phyloP scores from a whole-genome alignment of 1,284 basidiomycete genomes.

The Cyathus pygmaeus region DNA sequence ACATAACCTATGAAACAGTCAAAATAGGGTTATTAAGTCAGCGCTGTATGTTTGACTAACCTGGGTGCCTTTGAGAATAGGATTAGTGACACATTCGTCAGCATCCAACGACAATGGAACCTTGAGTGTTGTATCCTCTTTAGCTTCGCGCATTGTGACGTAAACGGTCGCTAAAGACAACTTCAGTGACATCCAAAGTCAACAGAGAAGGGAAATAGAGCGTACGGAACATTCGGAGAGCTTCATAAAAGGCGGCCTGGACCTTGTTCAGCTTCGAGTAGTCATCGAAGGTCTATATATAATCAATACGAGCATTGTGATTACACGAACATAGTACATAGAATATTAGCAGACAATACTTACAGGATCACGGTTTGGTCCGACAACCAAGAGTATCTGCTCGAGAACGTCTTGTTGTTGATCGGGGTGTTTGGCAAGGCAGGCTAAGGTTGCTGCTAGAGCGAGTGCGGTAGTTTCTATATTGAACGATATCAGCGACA shows the following conservation, averaged over 20 bases:
- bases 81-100: constrained; percentile 34
- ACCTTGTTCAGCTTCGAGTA: constrained; percentile 57
- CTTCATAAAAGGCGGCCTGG: constrained; percentile 55
- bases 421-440: constrained; percentile 52
- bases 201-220: constrained; percentile 11
- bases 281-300: constrained; percentile 51
- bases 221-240: constrained; percentile 57
- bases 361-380: constrained; percentile 52
- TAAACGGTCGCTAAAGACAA: constrained; percentile 34
- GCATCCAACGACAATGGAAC: constrained; percentile 39
- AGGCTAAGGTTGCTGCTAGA: constrained; percentile 58
- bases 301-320: no score
- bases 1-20: constrained; percentile 38
- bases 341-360: no score
- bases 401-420: constrained; percentile 60
- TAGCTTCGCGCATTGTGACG: constrained; percentile 39
- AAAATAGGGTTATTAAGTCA: neutral
- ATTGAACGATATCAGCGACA: neutral
- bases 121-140: constrained; percentile 38
- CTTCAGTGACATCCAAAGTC: neutral
- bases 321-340: no score
- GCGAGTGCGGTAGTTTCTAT: constrained; percentile 62
- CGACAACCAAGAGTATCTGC: constrained; percentile 54
- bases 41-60: neutral
- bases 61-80: constrained; percentile 38